Percentiles rank a stretch among this genome's conserved stretches.
Conservation (phyloP, 805 yeast species). For the Kodamaea fukazawae region DNA sequence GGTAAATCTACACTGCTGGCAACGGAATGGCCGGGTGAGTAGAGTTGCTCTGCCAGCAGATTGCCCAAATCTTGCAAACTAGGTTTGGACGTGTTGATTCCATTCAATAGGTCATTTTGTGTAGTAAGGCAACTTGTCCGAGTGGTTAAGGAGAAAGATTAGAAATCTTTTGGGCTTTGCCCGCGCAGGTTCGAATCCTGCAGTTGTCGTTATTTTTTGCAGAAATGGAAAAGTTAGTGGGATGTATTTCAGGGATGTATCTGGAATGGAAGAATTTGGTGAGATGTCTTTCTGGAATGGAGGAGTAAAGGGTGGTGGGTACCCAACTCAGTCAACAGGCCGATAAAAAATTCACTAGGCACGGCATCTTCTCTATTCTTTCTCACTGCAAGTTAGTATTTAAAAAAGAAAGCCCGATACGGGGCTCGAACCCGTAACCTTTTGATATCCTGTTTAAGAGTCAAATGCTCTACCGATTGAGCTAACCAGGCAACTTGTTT, state of each 20-base stretch:
- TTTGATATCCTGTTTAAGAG: constrained; percentile 7
- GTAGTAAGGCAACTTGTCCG: constrained; percentile 14
- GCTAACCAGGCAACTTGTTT: constrained; percentile 4
- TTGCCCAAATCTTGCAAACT: no score
- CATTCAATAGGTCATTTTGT: background rate
- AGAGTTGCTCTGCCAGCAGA: no score
- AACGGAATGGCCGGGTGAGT: no score
- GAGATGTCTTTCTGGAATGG: no score
- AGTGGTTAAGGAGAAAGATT: constrained; percentile 17
- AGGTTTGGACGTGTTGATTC: background rate
- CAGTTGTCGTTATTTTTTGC: constrained; percentile 12
- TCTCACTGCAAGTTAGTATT: no score
- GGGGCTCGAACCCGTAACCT: constrained; percentile 8
- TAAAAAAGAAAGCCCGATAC: constrained; percentile 5
- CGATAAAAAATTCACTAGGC: no score
- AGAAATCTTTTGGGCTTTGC: constrained; percentile 17
- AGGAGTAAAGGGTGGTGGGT: no score
- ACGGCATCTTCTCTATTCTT: no score
- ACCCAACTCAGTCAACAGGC: no score
- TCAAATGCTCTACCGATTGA: constrained; percentile 8
- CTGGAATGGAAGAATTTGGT: no score
- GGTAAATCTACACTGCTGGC: no score
- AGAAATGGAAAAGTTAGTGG: background rate
- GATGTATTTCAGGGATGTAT: background rate
- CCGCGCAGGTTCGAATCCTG: constrained; percentile 17